Base-by-base conservation (phyloP, 768 basidiomycete species). In the Leccinellum albellum region DNA sequence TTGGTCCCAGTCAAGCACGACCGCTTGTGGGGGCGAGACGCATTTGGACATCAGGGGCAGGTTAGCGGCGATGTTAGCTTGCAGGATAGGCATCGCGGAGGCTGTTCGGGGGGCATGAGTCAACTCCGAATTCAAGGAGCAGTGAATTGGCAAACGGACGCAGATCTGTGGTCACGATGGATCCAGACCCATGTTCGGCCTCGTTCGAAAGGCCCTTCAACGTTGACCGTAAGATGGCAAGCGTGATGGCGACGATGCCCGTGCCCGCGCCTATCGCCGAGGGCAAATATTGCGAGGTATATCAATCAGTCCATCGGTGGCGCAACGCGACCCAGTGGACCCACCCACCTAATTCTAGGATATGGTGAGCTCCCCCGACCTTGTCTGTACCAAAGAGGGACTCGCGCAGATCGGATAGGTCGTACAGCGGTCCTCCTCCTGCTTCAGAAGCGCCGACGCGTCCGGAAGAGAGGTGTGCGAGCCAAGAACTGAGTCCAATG, bases 401-500 rank as follows among this genome's bases (percentile, higher is more conserved):
- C 2, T 75, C 62, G 45, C 66, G 68, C 29, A 79, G 49, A 21
- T 53, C 56, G 32, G 54, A 58, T 32, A 79, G 52, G 24, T 53
- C 57, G 33, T 53, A 55, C 47, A 68, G 57, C 2, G 1, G 1
- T 15, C 58, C 17, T 35, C 33, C 55, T 5, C 4, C 17, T 37
- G 35, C 37, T 37, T 37, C 37, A 37, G n/a, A 37, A 2, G 37
- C 9, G 35, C 17, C 17, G 3, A 17, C 8, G 37, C n/a, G 37
- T 37, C 37, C 37, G 13, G 52, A 53, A 74, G 67, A 61, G 58
- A 77, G 71, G 28, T 57, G 67, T 1, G 81, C 75, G 4, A 96
- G 74, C 90, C 90, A 94, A 3, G 91, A 82, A 56, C 88, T 86
- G 20, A 94, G 74, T 6, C 90, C 93, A 48, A 96, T 79, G 2